These are phyloP conservation scores for Saccharum hybrid DNA, from an alignment of 202 grass and related monocot species.

Conservation along the genomic window DNA sequence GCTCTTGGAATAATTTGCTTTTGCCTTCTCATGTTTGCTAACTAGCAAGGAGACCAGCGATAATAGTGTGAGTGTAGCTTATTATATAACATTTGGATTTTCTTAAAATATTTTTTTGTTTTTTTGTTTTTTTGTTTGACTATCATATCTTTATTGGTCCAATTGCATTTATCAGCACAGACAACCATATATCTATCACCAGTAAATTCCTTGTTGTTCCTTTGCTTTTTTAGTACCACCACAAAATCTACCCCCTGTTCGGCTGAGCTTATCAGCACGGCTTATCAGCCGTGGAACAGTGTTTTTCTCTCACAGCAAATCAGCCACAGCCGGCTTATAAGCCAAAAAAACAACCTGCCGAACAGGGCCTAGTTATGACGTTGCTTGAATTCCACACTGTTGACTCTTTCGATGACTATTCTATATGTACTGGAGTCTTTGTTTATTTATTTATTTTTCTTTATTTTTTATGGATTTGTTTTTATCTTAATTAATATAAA, in stretches of 20 bases:
- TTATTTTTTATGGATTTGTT: neutral
- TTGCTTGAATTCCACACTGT: too few relatives aligned
- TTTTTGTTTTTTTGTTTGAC: neutral
- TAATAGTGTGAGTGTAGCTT: neutral
- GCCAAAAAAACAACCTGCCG: too few relatives aligned
- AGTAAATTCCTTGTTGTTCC: neutral
- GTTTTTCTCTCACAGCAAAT: too few relatives aligned
- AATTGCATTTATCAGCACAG: neutral
- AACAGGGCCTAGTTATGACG: too few relatives aligned
- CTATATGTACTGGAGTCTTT: too few relatives aligned
- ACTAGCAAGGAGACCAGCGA: neutral
- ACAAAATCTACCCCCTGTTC: too few relatives aligned
- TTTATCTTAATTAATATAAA: neutral
- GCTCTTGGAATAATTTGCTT: slow-evolving; percentile 21
- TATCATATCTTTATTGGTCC: neutral
- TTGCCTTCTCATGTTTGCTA: neutral
- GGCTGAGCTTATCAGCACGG: too few relatives aligned
- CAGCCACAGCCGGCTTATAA: too few relatives aligned
- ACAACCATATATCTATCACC: neutral
- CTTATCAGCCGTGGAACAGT: too few relatives aligned
- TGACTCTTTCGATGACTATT: too few relatives aligned
- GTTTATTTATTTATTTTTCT: neutral
- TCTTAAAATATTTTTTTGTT: neutral
- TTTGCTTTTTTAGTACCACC: neutral
- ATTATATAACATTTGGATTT: neutral